Evolutionary conservation across 1,139 yeast species (phyloP), one percentile per base, ranked within the genome.

Genomic region (Debaryomyces singareniensis): DNA sequence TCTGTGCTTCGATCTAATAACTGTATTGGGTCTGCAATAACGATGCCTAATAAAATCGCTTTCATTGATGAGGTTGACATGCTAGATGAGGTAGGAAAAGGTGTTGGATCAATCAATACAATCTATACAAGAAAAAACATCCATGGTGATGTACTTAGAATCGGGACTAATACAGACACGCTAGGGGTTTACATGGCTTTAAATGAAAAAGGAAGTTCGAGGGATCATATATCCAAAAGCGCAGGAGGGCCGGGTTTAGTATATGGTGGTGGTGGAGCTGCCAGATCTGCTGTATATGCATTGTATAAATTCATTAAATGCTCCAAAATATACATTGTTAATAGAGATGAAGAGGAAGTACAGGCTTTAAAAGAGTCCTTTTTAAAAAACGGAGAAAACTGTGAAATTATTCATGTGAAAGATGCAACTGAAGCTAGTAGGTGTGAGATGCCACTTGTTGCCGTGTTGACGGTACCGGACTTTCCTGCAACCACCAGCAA

Each of bases 251-350:
- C 55, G 0, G 60, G 58, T 4, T 37, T 55, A 33, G 58, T 55
- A 1, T 55, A 53, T 31, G 59, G 61, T 9, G 60, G 59, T 4
- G 60, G 61, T 10, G 61, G 61, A 4, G 60, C 61, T 10, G 51
- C 55, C 26, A 38, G 59, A 20, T 51, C 58, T 2, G 60, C 60
- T 1, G 52, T 54, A 5, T 54, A 42, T 32, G 55, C 58, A 2
- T 42, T 55, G 27, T 36, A 45, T 27, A 36, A 45, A 24, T 48
- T 42, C 25, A 39, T 53, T 32, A 45, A 44, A 4, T 53, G 60
- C 31, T 27, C 44, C 20, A 36, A 33, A 15, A 39, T 55, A 9
- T 54, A 55, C 34, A 44, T 53, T 16, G 45, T 55, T 5, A 55
- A 55, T 35, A 38, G 61, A 21, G 49, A 40, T 31, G 42, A 38